phyloP scores from a whole-genome alignment of 768 basidiomycete genomes.

The Kwoniella botswanensis region DNA sequence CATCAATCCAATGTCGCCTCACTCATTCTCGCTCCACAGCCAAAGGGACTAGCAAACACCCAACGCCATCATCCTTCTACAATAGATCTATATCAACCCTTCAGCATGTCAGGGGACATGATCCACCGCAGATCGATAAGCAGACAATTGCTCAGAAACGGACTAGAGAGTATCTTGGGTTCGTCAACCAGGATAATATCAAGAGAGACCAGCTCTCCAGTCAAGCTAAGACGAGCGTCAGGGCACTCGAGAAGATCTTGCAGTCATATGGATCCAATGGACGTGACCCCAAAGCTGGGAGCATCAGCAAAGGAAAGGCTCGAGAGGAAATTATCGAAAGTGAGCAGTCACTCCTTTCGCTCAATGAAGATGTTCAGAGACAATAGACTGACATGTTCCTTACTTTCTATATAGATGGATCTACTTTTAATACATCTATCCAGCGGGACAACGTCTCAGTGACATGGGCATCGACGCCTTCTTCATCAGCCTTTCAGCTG shows the following conservation, averaged over 20 bases:
- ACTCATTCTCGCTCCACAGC: not conserved
- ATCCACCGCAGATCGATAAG: slow-evolving; percentile 9
- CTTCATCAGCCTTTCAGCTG: no score
- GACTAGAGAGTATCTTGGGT: slow-evolving; percentile 22
- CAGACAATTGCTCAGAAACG: not conserved
- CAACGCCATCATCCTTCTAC: not conserved
- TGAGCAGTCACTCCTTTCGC: not conserved
- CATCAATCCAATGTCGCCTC: no score
- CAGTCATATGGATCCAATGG: slow-evolving; percentile 8
- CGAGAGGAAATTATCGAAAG: not conserved
- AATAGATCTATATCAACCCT: not conserved
- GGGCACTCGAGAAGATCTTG: slow-evolving; percentile 21
- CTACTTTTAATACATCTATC: no score
- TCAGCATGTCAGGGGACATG: slow-evolving; percentile 20
- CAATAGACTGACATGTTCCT: not conserved
- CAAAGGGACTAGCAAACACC: not conserved
- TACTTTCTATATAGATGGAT: no score
- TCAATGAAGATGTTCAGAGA: not conserved
- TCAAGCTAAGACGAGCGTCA: slow-evolving; percentile 15
- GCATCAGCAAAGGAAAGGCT: slow-evolving; percentile 4
- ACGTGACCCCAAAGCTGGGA: not conserved
- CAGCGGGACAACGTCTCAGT: no score
- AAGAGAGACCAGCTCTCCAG: not conserved
- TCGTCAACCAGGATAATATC: not conserved
- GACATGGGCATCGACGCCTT: no score